Base-by-base conservation (phyloP, 345 rosid genomes). In the Conringia planisiliqua region DNA sequence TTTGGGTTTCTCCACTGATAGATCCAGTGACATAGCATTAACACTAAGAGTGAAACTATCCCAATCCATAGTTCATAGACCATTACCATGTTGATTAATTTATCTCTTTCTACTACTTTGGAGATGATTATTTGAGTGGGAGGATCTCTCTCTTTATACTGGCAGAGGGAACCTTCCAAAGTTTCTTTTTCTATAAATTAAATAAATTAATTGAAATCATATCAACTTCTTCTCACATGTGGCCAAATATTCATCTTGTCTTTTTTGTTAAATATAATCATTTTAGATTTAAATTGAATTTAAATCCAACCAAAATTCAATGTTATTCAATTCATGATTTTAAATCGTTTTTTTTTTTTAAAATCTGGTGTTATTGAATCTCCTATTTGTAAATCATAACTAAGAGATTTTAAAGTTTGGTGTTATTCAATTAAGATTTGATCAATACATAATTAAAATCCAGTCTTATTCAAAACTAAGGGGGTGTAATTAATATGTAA, bases 1-100 rank as follows among this genome's bases (percentile, higher is more conserved):
- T 47, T 60, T 24, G 68, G 68, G 12, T 60, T 71, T 6, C 9
- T 61, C 75, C 75, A 60, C 1, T 71, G 36, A 22, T 47, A 24
- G 5, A 47, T 46, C 29, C 26, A 60, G 4, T 47, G 68, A 32
- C 7, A 43, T 18, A 70, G 16, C 35, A 17, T 69, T 39, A 70
- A 40, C 46, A 70, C 24, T 32, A 58, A 18, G 35, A 70, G 22
- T 57, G 35, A 70, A 58, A 58, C 43, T 22, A 70, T 58, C 24
- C 44, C 43, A 43, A 7, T 57, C 43, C 43, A 58, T 20, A 70
- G 46, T 17, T 43, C 22, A 57, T 13, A 30, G 30, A 70, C 33
- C 14, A 18, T 20, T 5, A 57, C 30, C 74, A 70, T 57, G n/a
- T 70, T 70, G 3, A 14, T 14, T 29, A 12, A 27, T 4, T 56